Conservation (phyloP, 805 yeast species). For the Debaryomyces prosopidis region DNA sequence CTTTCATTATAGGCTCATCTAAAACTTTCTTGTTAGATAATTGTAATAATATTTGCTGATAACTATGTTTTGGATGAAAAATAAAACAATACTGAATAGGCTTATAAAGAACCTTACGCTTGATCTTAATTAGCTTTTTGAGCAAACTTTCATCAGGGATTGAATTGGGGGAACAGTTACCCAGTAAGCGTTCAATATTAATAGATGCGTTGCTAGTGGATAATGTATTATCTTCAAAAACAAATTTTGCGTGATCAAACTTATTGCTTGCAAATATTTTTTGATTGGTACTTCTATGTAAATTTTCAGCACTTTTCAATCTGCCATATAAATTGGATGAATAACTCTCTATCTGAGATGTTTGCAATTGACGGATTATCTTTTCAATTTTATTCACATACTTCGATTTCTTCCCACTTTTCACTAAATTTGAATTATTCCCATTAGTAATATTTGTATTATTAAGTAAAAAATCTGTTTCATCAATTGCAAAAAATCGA, state of each 20-base stretch:
- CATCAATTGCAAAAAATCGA: slow-evolving; percentile 24
- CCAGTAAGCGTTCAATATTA: neutral
- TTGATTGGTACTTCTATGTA: neutral
- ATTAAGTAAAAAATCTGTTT: slow-evolving; percentile 16
- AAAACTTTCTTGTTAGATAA: slow-evolving; percentile 3
- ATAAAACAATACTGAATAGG: slow-evolving; percentile 26
- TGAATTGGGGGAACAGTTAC: neutral
- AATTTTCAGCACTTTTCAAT: neutral
- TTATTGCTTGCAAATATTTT: neutral
- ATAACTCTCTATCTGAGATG: slow-evolving; percentile 8
- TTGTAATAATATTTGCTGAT: slow-evolving; percentile 11
- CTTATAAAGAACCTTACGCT: slow-evolving; percentile 18
- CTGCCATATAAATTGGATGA: slow-evolving; percentile 5
- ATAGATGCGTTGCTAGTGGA: slow-evolving; percentile 1
- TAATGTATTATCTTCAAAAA: slow-evolving; percentile 4
- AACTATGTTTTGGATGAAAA: slow-evolving; percentile 14
- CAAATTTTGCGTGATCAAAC: slow-evolving; percentile 6
- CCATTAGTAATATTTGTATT: slow-evolving; percentile 9
- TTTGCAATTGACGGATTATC: slow-evolving; percentile 12
- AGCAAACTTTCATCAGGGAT: slow-evolving; percentile 6
- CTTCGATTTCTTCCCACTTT: slow-evolving; percentile 13
- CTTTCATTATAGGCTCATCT: neutral
- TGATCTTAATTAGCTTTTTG: slow-evolving; percentile 11
- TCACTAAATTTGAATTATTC: slow-evolving; percentile 4
- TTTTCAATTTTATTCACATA: slow-evolving; percentile 12